Percentiles rank a stretch among this genome's conserved stretches.
phyloP scores from a whole-genome alignment of 768 basidiomycete genomes.

The Boletus pseudo-olivaceus region DNA sequence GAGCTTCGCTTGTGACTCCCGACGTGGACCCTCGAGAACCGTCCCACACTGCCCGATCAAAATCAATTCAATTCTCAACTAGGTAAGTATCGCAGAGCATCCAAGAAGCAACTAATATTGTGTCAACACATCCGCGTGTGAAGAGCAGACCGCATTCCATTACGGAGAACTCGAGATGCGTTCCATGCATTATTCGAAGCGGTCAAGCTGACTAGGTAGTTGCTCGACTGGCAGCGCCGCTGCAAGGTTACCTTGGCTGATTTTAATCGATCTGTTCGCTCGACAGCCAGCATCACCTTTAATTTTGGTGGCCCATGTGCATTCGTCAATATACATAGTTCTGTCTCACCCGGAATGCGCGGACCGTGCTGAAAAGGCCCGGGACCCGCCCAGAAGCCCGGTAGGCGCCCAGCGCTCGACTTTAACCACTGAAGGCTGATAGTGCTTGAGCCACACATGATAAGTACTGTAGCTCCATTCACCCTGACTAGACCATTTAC shows the following conservation, averaged over 20 bases:
- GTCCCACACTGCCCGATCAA: background rate
- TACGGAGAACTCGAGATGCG: background rate
- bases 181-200: background rate
- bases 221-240: background rate
- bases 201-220: background rate
- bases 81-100: background rate
- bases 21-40: background rate
- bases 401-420: background rate
- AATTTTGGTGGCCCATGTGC: background rate
- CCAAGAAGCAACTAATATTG: background rate
- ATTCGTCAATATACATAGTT: background rate
- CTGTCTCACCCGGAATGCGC: slow-evolving; percentile 6
- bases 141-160: background rate
- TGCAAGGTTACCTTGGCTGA: background rate
- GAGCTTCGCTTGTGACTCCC: background rate
- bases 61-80: background rate
- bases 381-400: background rate
- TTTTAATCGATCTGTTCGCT: background rate
- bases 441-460: background rate
- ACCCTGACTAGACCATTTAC: background rate
- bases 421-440: background rate
- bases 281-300: background rate
- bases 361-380: slow-evolving; percentile 2
- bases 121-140: background rate
- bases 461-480: background rate